Evolutionary conservation across 257 asterid species (phyloP), one percentile per base, ranked within the genome.

Genomic region (Lavandula angustifolia): DNA sequence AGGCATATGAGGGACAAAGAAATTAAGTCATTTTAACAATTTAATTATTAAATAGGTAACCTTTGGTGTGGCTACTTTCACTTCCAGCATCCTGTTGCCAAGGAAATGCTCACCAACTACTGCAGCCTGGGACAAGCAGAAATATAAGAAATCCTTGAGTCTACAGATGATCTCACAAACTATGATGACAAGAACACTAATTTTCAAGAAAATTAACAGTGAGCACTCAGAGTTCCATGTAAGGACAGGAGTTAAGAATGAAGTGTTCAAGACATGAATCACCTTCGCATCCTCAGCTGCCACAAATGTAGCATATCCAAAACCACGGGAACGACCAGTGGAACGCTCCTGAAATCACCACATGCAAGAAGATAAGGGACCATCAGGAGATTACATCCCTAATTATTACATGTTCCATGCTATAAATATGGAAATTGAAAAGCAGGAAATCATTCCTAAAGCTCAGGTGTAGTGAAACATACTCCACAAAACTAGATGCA

Each of bases 1-100:
- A n/a, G n/a, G 12, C 44, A 43, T 38, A 60, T 16, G 29, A 16
- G 54, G 43, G 13, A 64, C 33, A 33, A 43, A 14, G 65, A 46
- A 73, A 9, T 4, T 37, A 65, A 48, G 54, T 34, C 11, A 53
- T 41, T 41, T 9, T 10, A 65, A 55, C 12, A 50, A 43, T 32
- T 13, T 37, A 43, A 53, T 33, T 16, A 17, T 44, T 50, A 34
- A 67, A 42, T 37, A 69, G 14, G 51, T 54, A 74, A 94, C 99
- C 99, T 85, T 94, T 0, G 99, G 99, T 3, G 99, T 90, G 61
- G 99, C 99, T 72, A 94, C 74, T 86, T 94, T 94, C 62, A 94
- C 96, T 82, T 94, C 99, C 73, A 94, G 83, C 84, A 81, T 78
- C 80, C 99, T 80, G 70, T 66, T 80, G 47, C 98, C 99, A 54